These are phyloP conservation scores for Alternaria arbusti DNA, from an alignment of 2,329 filamentous ascomycete genomes.

Conservation along the genomic window DNA sequence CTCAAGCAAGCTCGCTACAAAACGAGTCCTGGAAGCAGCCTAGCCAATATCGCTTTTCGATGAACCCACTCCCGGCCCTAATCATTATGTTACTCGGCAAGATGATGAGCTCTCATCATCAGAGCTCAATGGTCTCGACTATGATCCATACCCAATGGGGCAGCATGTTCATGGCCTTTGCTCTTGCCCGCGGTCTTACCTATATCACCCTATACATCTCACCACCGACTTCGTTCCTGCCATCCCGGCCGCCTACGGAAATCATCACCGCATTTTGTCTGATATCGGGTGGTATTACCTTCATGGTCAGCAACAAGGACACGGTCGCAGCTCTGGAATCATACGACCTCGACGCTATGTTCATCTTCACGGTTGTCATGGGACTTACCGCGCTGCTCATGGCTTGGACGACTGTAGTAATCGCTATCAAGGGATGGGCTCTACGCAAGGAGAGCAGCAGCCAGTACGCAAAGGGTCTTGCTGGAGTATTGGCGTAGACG, in stretches of 20 bases:
- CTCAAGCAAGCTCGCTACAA: slow-evolving; percentile 33
- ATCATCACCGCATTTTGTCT: slow-evolving; percentile 86
- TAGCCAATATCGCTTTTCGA: slow-evolving; percentile 72
- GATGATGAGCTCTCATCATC: slow-evolving; percentile 95
- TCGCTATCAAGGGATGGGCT: slow-evolving; percentile 90
- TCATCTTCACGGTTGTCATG: slow-evolving; percentile 87
- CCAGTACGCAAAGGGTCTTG: slow-evolving; percentile 29
- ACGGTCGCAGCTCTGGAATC: slow-evolving; percentile 78
- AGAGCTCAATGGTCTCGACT: slow-evolving; percentile 79
- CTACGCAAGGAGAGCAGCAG: slow-evolving; percentile 45
- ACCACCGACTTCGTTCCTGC: slow-evolving; percentile 79
- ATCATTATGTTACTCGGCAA: slow-evolving; percentile 86
- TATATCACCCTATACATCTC: slow-evolving; percentile 81
- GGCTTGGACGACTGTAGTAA: slow-evolving; percentile 78
- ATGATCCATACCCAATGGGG: slow-evolving; percentile 98
- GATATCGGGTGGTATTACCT: slow-evolving; percentile 84
- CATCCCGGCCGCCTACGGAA: slow-evolving; percentile 87
- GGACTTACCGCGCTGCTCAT: slow-evolving; percentile 83
- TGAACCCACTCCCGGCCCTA: slow-evolving; percentile 88
- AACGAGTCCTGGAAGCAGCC: slow-evolving; percentile 62
- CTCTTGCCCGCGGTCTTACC: slow-evolving; percentile 77
- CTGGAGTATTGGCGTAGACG: slow-evolving; percentile 36
- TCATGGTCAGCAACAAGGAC: slow-evolving; percentile 87
- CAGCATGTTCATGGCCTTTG: slow-evolving; percentile 78
- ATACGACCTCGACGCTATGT: slow-evolving; percentile 85